These are phyloP conservation scores for Chlorophyllum brunneum DNA, from an alignment of 768 basidiomycete genomes.

Conservation along the genomic window DNA sequence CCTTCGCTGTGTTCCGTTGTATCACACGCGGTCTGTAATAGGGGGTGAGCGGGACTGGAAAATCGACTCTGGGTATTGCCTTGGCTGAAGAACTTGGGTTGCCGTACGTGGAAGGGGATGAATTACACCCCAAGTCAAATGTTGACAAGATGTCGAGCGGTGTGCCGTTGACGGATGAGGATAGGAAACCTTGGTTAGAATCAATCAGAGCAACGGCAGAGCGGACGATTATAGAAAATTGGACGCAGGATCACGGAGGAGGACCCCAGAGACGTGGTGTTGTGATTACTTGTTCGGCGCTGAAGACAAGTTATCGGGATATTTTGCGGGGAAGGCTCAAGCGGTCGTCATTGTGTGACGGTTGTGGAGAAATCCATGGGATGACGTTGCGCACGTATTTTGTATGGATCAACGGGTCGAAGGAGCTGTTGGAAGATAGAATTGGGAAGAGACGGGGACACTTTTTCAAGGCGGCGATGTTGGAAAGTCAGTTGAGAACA, in stretches of 20 bases:
- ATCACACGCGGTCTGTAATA: too few species aligned
- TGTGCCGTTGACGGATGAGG: constrained; percentile 70
- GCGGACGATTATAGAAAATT: constrained; percentile 26
- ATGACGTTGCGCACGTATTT: constrained; percentile 62
- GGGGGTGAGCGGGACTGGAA: constrained; percentile 76
- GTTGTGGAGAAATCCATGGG: constrained; percentile 21
- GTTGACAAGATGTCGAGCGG: constrained; percentile 86
- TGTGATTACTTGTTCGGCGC: constrained; percentile 84
- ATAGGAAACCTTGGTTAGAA: constrained; percentile 84
- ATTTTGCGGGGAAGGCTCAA: constrained; percentile 59
- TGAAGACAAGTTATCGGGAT: constrained; percentile 79
- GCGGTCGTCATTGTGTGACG: too few species aligned
- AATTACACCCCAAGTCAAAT: constrained; percentile 77
- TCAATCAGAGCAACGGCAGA: constrained; percentile 65
- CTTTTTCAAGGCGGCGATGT: constrained; percentile 82
- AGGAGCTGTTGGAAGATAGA: constrained; percentile 53
- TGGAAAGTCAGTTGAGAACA: constrained; percentile 72
- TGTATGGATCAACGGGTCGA: constrained; percentile 68
- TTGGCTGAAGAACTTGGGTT: constrained; percentile 58
- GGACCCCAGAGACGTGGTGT: constrained; percentile 41
- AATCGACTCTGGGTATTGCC: constrained; percentile 63
- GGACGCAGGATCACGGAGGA: constrained; percentile 4
- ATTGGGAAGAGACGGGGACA: constrained; percentile 66
- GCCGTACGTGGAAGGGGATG: constrained; percentile 87
- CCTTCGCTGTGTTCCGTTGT: too few species aligned